These are phyloP conservation scores for Puccinia polysora DNA, from an alignment of 1,284 basidiomycete species.

Conservation along the genomic window DNA sequence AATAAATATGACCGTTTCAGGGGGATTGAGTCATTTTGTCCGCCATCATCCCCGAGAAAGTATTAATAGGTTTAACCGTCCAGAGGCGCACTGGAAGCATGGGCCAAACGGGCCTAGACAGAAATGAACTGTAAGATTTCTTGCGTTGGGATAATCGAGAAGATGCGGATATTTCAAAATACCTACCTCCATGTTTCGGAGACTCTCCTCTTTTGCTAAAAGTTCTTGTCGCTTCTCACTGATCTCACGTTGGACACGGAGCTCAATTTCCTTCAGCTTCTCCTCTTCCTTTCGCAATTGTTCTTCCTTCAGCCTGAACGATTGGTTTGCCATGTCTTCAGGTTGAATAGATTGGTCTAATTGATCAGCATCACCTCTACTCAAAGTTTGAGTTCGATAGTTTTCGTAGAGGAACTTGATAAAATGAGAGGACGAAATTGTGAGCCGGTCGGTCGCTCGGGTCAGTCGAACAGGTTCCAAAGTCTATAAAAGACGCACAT, in stretches of 20 bases:
- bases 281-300: conserved; percentile 80
- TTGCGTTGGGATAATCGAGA: not conserved
- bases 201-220: conserved; percentile 55
- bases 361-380: conserved; percentile 62
- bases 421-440: not conserved
- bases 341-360: conserved; percentile 58
- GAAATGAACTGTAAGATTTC: not conserved
- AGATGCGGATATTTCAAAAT: not conserved
- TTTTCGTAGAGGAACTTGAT: conserved; percentile 63
- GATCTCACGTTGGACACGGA: conserved; percentile 97
- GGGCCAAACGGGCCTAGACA: conserved; percentile 35
- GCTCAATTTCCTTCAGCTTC: conserved; percentile 91
- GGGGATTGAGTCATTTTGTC: too few species aligned
- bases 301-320: conserved; percentile 95
- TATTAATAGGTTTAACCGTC: conserved; percentile 39
- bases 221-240: conserved; percentile 97
- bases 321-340: conserved; percentile 93
- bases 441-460: too few species aligned
- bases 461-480: not conserved
- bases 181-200: conserved; percentile 46
- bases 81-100: conserved; percentile 13
- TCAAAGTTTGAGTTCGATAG: conserved; percentile 97
- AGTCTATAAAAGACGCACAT: conserved; percentile 60
- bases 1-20: too few species aligned
- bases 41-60: too few species aligned